A percentile compares a stretch with the other conserved stretches of the same genome.
Evolutionary conservation across 1,284 basidiomycete genomes (phyloP).

Genomic region (Mycosarcoma mackinlayi): DNA sequence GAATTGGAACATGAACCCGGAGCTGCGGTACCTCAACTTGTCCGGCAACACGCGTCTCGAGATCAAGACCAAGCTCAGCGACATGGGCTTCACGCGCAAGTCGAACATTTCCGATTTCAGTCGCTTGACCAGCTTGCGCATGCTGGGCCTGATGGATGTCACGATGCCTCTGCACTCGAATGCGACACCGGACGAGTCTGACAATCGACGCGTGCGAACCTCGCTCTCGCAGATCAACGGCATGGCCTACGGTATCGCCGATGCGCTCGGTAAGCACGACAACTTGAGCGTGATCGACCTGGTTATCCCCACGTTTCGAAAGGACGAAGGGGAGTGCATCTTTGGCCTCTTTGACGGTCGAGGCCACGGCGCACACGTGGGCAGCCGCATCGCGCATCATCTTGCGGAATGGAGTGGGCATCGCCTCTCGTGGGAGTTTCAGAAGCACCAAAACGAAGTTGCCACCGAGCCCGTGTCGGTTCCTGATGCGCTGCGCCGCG

Average conservation of each 20-base stretch:
- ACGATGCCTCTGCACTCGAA: slow-evolving; percentile 74
- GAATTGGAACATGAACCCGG: slow-evolving; percentile 99
- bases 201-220: slow-evolving; percentile 90
- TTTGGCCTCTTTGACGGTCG: slow-evolving; percentile 88
- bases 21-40: slow-evolving; percentile 87
- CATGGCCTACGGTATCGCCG: slow-evolving; percentile 97
- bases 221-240: slow-evolving; percentile 89
- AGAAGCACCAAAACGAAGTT: slow-evolving; percentile 38
- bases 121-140: slow-evolving; percentile 81
- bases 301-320: slow-evolving; percentile 88
- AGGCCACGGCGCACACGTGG: slow-evolving; percentile 71
- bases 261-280: slow-evolving; percentile 78
- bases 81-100: slow-evolving; percentile 64
- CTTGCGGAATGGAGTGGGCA: slow-evolving; percentile 58
- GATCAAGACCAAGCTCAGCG: slow-evolving; percentile 75
- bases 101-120: slow-evolving; percentile 83
- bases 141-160: slow-evolving; percentile 97
- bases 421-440: slow-evolving; percentile 58
- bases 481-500: slow-evolving; percentile 58
- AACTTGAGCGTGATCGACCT: slow-evolving; percentile 88
- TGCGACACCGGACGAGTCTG: slow-evolving; percentile 82
- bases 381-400: slow-evolving; percentile 73
- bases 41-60: slow-evolving; percentile 89
- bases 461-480: slow-evolving; percentile 43
- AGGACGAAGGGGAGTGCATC: slow-evolving; percentile 82